A percentile compares a stretch with the other conserved stretches of the same genome.
These are phyloP conservation scores for Fraxinus floribunda DNA, from an alignment of 305 asterid species.

Conservation along the genomic window DNA sequence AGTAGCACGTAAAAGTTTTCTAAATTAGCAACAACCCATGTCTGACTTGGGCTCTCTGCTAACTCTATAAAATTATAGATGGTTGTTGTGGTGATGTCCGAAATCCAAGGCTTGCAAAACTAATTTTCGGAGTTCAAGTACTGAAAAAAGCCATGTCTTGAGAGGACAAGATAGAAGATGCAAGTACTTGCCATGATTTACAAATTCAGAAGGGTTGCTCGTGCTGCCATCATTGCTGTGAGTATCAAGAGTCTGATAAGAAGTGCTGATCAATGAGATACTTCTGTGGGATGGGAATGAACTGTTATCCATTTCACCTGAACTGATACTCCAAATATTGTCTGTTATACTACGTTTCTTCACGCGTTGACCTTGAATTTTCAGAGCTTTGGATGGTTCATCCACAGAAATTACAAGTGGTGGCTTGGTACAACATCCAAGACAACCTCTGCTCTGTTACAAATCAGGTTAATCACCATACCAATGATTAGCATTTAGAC, in stretches of 20 bases:
- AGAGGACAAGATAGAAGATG: background rate
- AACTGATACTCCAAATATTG: constrained; percentile 79
- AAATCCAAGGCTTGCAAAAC: background rate
- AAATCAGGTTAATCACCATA: constrained; percentile 65
- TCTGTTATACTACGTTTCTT: constrained; percentile 53
- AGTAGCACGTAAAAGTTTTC: background rate
- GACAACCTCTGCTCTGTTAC: constrained; percentile 97
- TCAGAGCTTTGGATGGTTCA: constrained; percentile 67
- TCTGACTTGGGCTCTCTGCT: background rate
- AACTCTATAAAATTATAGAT: background rate
- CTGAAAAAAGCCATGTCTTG: background rate
- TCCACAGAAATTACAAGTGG: constrained; percentile 68
- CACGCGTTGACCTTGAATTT: constrained; percentile 55
- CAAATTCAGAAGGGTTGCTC: constrained; percentile 52
- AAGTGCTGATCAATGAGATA: constrained; percentile 71
- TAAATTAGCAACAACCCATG: background rate
- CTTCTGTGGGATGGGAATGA: constrained; percentile 77
- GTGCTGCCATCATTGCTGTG: constrained; percentile 53
- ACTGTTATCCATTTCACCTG: constrained; percentile 77
- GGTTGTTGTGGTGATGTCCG: background rate
- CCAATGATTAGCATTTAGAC: constrained; percentile 39
- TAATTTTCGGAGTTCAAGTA: background rate
- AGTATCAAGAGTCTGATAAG: constrained; percentile 56
- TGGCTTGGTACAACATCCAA: constrained; percentile 80
- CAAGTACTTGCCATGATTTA: constrained; percentile 59